Evolutionary conservation across 2,329 filamentous ascomycete genomes (phyloP).

Genomic region (Hymenoscyphus albidus): DNA sequence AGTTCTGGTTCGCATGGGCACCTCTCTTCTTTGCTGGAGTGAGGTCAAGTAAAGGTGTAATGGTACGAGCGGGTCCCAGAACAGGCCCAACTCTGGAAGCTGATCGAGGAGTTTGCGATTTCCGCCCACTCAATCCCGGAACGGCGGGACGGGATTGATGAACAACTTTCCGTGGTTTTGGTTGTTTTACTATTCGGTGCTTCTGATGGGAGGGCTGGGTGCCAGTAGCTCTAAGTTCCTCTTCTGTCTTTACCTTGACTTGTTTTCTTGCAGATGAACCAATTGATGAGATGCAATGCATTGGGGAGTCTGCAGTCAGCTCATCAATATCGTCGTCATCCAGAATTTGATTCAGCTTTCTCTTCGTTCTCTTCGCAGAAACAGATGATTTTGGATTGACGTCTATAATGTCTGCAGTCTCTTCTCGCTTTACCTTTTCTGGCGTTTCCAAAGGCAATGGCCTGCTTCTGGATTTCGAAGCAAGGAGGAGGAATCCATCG

Average conservation of each 20-base stretch:
- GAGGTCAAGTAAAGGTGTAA: slow-evolving; percentile 28
- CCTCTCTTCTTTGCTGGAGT: slow-evolving; percentile 21
- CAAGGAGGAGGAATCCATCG: slow-evolving; percentile 26
- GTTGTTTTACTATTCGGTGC: slow-evolving; percentile 4
- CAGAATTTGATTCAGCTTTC: slow-evolving; percentile 20
- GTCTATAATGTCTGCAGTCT: slow-evolving; percentile 9
- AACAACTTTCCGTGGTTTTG: neutral
- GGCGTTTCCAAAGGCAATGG: slow-evolving; percentile 12
- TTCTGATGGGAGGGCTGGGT: neutral
- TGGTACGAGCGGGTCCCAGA: slow-evolving; percentile 8
- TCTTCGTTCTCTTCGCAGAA: slow-evolving; percentile 13
- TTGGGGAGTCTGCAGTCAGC: slow-evolving; percentile 11
- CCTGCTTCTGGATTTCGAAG: slow-evolving; percentile 18
- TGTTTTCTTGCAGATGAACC: slow-evolving; percentile 5
- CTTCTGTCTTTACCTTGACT: slow-evolving; percentile 11
- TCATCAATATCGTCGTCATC: slow-evolving; percentile 15
- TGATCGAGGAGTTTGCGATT: slow-evolving; percentile 1
- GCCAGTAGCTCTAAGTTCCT: neutral
- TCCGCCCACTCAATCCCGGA: neutral
- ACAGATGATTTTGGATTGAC: slow-evolving; percentile 6
- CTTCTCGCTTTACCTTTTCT: slow-evolving; percentile 20
- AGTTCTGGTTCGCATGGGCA: neutral
- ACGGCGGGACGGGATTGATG: neutral
- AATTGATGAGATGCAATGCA: neutral
- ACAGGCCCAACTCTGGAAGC: neutral